phyloP scores from a whole-genome alignment of 371 early-diverging fungal genomes.

The Cokeromyces recurvatus region DNA sequence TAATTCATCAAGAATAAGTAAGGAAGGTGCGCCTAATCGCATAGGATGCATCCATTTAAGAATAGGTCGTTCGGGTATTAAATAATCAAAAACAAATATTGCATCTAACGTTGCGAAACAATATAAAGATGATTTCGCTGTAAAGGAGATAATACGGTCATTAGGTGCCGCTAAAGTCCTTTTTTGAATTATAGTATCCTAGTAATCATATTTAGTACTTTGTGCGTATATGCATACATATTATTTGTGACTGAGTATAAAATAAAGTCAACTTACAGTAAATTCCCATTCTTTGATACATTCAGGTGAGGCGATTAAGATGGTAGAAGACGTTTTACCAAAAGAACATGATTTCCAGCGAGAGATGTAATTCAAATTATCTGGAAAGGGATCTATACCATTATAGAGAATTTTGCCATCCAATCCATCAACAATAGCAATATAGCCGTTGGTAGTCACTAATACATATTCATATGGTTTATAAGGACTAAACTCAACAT shows the following conservation, averaged over 20 bases:
- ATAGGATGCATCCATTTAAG: no score
- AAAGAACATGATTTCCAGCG: slow-evolving; percentile 14
- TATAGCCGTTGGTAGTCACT: slow-evolving; percentile 14
- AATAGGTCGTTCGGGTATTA: no score
- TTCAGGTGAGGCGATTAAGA: slow-evolving; percentile 9
- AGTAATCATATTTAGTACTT: background rate
- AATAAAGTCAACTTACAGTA: no score
- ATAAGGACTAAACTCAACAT: slow-evolving; percentile 10
- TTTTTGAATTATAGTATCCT: background rate
- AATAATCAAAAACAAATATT: no score
- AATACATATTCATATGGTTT: slow-evolving; percentile 5
- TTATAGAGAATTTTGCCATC: slow-evolving; percentile 1
- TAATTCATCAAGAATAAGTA: background rate
- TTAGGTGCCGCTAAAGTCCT: slow-evolving; percentile 2
- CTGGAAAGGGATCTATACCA: background rate
- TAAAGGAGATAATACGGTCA: slow-evolving; percentile 14
- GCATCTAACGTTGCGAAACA: slow-evolving; percentile 7
- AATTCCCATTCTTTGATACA: slow-evolving; percentile 6
- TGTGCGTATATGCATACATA: background rate
- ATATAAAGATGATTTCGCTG: background rate
- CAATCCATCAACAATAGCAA: slow-evolving; percentile 4
- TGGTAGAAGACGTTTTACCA: background rate
- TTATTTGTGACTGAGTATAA: no score
- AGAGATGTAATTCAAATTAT: slow-evolving; percentile 1
- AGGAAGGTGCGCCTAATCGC: background rate